Base-by-base conservation (phyloP, 768 basidiomycete species). In the Kwoniella shandongensis region DNA sequence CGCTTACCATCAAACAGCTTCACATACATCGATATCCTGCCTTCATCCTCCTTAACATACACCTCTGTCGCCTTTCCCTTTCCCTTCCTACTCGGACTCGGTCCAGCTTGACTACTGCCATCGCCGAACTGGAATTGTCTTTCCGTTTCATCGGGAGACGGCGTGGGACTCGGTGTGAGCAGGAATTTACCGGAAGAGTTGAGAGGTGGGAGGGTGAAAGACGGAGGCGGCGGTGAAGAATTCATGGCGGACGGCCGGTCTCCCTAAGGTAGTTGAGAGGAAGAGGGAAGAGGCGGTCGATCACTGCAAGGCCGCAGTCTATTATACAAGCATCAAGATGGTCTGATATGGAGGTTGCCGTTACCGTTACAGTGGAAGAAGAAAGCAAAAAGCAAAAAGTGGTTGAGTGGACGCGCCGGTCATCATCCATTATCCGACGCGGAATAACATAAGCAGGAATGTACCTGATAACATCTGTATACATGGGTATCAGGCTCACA, bases 11-110 rank as follows among this genome's bases (percentile, higher is more conserved):
- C 74, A 29, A 81, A 78, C 20, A 79, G 66, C 55, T 67, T 57
- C 13, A 81, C 80, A 75, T 81, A 81, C 79, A 81, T 80, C 13
- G 79, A 80, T 18, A 74, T 52, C 55, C 67, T 36, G 3, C 63
- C 66, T 26, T 53, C 57, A 15, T 57, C 65, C 17, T 65, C 66
- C n/a, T 27, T 56, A 4, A 56, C 57, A 39, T 61, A 23, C 11
- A 40, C 56, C 27, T 61, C 56, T 6, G 26, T 18, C 11, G 22
- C 40, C 46, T 54, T 61, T 17, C 61, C 59, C 23, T 57, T 58
- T 29, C 27, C 51, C 22, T 55, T 61, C 20, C 51, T 54, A 51
- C 56, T 58, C 4, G 56, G 56, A n/a, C 22, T 26, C 13, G 53
- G 32, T 23, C 11, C 44, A 4, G 17, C 47, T 18, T 36, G 39